Evolutionary conservation across 225 moss, liverwort and hornwort genomes (phyloP).

Genomic region (Anthoceros angustus): DNA sequence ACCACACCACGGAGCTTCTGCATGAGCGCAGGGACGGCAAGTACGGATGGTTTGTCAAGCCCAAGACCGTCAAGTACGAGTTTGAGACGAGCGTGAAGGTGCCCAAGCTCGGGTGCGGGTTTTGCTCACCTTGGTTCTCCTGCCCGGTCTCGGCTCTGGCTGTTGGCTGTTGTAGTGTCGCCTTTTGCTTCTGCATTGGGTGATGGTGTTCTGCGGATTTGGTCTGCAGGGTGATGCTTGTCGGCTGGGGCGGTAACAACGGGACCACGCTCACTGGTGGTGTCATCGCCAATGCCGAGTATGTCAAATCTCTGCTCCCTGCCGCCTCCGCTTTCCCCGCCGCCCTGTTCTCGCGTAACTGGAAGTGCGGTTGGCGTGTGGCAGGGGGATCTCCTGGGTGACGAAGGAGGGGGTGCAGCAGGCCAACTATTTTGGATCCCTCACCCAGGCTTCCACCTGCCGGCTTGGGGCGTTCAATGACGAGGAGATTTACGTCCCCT

Average conservation of each 20-base stretch:
- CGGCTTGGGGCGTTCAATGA: constrained; percentile 76
- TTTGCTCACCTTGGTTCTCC: no score
- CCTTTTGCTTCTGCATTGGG: background rate
- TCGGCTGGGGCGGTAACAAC: constrained; percentile 97
- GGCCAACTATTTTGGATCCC: constrained; percentile 76
- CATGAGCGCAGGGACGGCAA: constrained; percentile 48
- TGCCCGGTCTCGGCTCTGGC: background rate
- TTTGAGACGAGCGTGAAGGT: constrained; percentile 61
- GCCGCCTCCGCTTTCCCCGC: background rate
- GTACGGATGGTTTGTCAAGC: constrained; percentile 62
- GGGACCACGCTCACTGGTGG: constrained; percentile 88
- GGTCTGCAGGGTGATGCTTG: constrained; percentile 72
- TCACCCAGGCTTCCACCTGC: constrained; percentile 86
- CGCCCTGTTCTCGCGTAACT: background rate
- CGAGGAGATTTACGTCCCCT: constrained; percentile 81
- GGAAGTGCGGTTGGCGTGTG: background rate
- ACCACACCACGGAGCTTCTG: constrained; percentile 68
- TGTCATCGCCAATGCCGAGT: constrained; percentile 84
- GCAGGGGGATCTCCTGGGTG: constrained; percentile 96
- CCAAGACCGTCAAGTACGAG: constrained; percentile 56
- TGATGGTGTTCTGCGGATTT: background rate
- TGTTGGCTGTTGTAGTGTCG: background rate
- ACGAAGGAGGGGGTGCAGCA: constrained; percentile 96
- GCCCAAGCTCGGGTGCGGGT: constrained; percentile 69
- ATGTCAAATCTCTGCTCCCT: constrained; percentile 8